These are phyloP conservation scores for Fusarium odoratissimum DNA, from an alignment of 2,329 filamentous ascomycete species.

Conservation along the genomic window DNA sequence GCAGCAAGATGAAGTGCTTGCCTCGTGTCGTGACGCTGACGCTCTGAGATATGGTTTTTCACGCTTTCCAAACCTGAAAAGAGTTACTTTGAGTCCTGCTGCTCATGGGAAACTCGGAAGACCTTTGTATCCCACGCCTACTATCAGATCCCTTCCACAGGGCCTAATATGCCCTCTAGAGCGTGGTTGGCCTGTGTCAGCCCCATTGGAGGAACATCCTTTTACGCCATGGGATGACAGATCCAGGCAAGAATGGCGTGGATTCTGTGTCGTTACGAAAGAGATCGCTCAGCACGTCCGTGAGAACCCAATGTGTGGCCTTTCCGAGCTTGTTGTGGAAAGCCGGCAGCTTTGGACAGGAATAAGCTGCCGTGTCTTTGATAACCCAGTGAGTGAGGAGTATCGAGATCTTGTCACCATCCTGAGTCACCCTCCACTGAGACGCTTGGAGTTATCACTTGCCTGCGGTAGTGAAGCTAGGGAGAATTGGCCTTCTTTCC, in stretches of 20 bases:
- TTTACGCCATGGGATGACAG: not conserved
- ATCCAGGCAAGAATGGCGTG: conserved; percentile 39
- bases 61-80: conserved; percentile 50
- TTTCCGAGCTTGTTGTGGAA: conserved; percentile 53
- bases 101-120: conserved; percentile 51
- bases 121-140: conserved; percentile 52
- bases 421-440: not conserved
- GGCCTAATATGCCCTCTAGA: conserved; percentile 55
- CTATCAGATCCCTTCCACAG: not conserved
- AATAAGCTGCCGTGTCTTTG: conserved; percentile 35
- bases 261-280: conserved; percentile 45
- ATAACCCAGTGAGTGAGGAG: not conserved
- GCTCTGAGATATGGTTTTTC: conserved; percentile 47
- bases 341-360: conserved; percentile 45
- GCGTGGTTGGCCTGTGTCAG: conserved; percentile 36
- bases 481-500: not conserved
- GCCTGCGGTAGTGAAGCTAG: rapidly evolving
- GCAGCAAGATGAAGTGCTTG: conserved; percentile 50
- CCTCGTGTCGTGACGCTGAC: conserved; percentile 41
- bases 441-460: conserved; percentile 15
- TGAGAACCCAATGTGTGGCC: not conserved
- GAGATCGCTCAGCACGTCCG: conserved; percentile 40
- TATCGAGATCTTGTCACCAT: conserved; percentile 4
- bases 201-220: not conserved
- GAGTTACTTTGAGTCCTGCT: conserved; percentile 54